phyloP scores from a whole-genome alignment of 129 eudicot species.

The Helichrysum umbraculigerum region DNA sequence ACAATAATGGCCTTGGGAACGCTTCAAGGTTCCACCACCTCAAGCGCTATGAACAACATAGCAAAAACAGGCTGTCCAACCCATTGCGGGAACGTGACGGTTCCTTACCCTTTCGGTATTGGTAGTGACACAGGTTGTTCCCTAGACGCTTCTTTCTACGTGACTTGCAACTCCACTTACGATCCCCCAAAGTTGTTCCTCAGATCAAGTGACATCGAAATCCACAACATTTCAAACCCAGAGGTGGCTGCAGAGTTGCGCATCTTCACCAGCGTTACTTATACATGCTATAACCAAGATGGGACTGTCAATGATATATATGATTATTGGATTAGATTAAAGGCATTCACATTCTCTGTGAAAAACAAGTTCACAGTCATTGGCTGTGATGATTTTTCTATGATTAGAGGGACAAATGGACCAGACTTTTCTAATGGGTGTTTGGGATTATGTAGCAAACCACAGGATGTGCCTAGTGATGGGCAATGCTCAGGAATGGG shows the following conservation, averaged over 20 bases:
- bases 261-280: not conserved
- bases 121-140: not conserved
- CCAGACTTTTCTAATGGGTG: not conserved
- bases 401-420: not conserved
- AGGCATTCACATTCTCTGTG: not conserved
- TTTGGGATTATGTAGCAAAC: not conserved
- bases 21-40: no score
- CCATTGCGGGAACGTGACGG: no score
- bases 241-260: not conserved
- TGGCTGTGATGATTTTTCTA: not conserved
- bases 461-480: not conserved
- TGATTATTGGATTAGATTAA: not conserved
- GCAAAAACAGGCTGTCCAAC: no score
- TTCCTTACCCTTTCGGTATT: not conserved
- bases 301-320: not conserved
- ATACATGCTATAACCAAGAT: not conserved
- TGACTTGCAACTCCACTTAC: no score
- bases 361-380: not conserved
- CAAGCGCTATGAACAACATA: no score
- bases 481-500: conserved; percentile 1
- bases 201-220: not conserved
- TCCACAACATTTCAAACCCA: not conserved
- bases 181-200: no score
- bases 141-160: not conserved
- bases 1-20: no score